These are phyloP conservation scores for Phoma herbarum DNA, from an alignment of 2,329 filamentous ascomycete genomes.

Conservation along the genomic window DNA sequence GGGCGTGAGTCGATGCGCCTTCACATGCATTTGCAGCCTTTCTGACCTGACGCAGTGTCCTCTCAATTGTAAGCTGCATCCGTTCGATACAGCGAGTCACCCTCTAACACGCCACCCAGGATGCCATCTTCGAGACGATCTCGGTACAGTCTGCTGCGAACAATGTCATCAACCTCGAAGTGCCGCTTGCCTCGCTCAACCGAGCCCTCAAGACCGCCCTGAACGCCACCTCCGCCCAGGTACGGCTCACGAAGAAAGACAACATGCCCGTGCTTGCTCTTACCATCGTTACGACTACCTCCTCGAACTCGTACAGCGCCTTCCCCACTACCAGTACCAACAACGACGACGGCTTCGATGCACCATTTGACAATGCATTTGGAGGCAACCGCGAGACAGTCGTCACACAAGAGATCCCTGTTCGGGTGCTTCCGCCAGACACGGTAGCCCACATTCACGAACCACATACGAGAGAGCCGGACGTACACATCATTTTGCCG, in stretches of 20 bases:
- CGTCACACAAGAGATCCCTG: slow-evolving; percentile 95
- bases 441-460: slow-evolving; percentile 94
- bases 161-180: slow-evolving; percentile 96
- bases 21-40: slow-evolving; percentile 12
- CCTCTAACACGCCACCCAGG: slow-evolving; percentile 58
- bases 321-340: slow-evolving; percentile 40
- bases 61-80: slow-evolving; percentile 54
- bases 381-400: slow-evolving; percentile 81
- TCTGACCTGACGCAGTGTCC: slow-evolving; percentile 49
- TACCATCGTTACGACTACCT: slow-evolving; percentile 81
- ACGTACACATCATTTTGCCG: slow-evolving; percentile 92
- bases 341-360: slow-evolving; percentile 41
- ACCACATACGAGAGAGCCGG: slow-evolving; percentile 86
- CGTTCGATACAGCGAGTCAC: not conserved
- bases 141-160: slow-evolving; percentile 84
- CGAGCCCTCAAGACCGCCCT: slow-evolving; percentile 90
- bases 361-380: slow-evolving; percentile 36
- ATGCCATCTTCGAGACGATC: slow-evolving; percentile 90
- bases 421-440: slow-evolving; percentile 83
- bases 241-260: slow-evolving; percentile 93
- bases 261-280: slow-evolving; percentile 85
- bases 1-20: slow-evolving; percentile 72
- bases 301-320: slow-evolving; percentile 57
- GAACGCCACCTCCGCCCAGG: slow-evolving; percentile 79
- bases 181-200: slow-evolving; percentile 86